phyloP scores from a whole-genome alignment of 257 asterid genomes.

The Verbena officinalis region DNA sequence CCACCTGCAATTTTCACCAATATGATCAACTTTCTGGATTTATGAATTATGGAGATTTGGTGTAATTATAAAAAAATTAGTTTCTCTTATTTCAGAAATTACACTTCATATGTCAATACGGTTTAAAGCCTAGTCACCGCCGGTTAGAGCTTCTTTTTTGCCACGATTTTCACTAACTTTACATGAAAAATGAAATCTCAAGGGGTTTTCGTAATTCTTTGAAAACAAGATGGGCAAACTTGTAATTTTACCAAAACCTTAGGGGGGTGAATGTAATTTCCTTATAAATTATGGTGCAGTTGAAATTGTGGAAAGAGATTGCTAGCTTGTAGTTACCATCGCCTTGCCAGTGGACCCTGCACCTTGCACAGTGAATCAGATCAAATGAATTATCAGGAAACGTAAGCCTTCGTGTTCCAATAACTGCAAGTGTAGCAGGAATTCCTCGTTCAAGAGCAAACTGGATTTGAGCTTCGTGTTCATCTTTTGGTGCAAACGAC shows the following conservation, averaged over 20 bases:
- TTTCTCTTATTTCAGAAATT: conserved; percentile 2
- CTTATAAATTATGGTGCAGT: background rate
- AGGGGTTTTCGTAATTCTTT: no score
- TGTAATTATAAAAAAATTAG: no score
- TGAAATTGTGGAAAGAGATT: conserved; percentile 18
- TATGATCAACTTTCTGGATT: conserved; percentile 16
- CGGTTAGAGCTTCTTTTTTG: no score
- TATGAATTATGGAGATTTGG: no score
- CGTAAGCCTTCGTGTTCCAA: conserved; percentile 78
- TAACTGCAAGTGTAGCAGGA: conserved; percentile 87
- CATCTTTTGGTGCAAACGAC: conserved; percentile 98
- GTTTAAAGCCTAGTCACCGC: no score
- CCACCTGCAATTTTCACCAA: conserved; percentile 63
- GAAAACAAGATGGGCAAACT: no score
- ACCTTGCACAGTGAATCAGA: conserved; percentile 93
- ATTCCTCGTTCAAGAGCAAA: conserved; percentile 97
- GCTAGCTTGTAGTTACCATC: conserved; percentile 52
- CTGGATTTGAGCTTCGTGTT: conserved; percentile 99
- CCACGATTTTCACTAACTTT: no score
- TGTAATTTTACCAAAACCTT: no score
- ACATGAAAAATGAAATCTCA: no score
- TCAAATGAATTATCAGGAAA: conserved; percentile 86
- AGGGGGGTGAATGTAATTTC: no score
- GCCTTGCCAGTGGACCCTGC: conserved; percentile 97
- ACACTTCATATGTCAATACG: no score